Evolutionary conservation across 108 stramenopile genomes (phyloP).

Genomic region (Skeletonema grethae): DNA sequence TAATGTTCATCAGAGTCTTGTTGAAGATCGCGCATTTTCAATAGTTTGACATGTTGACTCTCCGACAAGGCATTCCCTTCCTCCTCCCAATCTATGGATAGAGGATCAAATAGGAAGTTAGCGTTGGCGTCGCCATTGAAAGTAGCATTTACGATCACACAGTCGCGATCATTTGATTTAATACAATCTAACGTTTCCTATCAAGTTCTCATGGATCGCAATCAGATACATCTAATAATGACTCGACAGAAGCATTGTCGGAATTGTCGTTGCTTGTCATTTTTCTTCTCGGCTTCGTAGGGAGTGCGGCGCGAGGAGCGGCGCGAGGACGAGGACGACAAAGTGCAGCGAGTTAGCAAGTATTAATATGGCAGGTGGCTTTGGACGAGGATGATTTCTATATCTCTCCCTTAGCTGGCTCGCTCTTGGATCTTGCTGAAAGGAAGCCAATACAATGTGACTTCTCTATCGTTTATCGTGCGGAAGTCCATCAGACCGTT

Average conservation of each 20-base stretch:
- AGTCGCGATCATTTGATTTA: neutral
- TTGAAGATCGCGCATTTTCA: neutral
- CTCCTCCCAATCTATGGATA: conserved; percentile 7
- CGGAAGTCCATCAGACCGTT: no score
- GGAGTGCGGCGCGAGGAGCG: no score
- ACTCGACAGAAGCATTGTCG: neutral
- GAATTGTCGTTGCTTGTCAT: neutral
- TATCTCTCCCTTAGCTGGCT: no score
- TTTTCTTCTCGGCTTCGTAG: neutral
- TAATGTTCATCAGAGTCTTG: neutral
- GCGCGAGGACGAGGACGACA: no score
- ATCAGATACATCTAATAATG: no score
- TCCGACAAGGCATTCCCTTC: neutral
- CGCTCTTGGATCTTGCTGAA: no score
- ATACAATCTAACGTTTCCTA: neutral
- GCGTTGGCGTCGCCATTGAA: neutral
- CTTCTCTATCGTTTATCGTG: no score
- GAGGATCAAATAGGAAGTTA: conserved; percentile 6
- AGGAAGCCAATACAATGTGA: no score
- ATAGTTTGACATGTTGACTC: neutral
- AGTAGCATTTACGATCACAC: no score
- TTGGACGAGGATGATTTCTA: no score
- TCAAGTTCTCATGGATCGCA: neutral
- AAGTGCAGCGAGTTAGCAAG: no score
- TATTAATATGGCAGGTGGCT: no score